Conservation (phyloP, 352 stramenopile species). For the Globisporangium rhizosaccharum region DNA sequence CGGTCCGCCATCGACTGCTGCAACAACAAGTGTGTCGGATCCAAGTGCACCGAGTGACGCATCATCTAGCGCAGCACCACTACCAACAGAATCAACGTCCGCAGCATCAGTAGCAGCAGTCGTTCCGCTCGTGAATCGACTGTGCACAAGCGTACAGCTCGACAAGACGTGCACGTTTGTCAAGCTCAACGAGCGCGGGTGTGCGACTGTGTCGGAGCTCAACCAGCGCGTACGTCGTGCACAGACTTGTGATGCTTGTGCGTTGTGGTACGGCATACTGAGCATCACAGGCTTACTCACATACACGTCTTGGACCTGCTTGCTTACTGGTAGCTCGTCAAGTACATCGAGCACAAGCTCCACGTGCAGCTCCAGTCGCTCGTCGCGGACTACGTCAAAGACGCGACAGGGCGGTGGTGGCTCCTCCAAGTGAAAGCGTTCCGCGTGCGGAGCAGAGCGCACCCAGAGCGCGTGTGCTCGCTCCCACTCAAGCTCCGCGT, state of each 20-base stretch:
- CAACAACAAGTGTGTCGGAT: background rate
- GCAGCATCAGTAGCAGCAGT: constrained; percentile 7
- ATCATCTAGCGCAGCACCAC: background rate
- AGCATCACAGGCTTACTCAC: background rate
- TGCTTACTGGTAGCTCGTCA: constrained; percentile 39
- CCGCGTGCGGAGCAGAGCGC: constrained; percentile 33
- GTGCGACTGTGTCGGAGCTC: constrained; percentile 55
- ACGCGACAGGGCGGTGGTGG: constrained; percentile 65
- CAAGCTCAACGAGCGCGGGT: constrained; percentile 72
- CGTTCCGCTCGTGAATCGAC: constrained; percentile 36
- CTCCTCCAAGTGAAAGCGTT: constrained; percentile 79
- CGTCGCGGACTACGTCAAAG: constrained; percentile 69
- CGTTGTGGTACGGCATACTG: background rate
- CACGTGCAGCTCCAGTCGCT: constrained; percentile 58
- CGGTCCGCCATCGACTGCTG: background rate
- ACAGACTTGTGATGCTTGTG: background rate
- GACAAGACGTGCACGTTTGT: constrained; percentile 74
- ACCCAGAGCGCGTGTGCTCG: constrained; percentile 31
- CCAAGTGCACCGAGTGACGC: background rate
- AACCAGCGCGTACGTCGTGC: constrained; percentile 47
- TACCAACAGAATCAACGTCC: constrained; percentile 5
- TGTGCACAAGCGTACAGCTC: constrained; percentile 59
- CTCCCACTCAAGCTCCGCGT: constrained; percentile 35
- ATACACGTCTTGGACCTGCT: background rate
- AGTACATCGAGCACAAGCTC: constrained; percentile 62